Evolutionary conservation across 163 green algal species (phyloP), one percentile per base, ranked within the genome.

Genomic region (Scenedesmus sp.): DNA sequence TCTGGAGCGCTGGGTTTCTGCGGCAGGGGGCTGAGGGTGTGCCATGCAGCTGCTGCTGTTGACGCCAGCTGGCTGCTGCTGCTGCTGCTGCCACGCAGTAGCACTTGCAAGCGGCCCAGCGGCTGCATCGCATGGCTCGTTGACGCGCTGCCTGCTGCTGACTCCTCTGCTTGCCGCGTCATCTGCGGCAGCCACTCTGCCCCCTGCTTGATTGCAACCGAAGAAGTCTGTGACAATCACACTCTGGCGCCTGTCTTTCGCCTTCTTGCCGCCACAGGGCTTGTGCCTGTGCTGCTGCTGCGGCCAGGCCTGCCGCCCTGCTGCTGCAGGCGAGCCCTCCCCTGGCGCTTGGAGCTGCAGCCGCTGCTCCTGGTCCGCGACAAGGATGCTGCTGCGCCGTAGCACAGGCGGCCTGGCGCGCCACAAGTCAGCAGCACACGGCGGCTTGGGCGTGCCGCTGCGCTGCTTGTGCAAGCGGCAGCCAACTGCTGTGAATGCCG

Each of bases 61-160:
- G 15, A n/a, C n/a, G 65, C 65, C 65, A 40, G 65, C 65, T 18
- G 30, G 79, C 43, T 83, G 76, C 76, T 51, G 42, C 40, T 83
- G 76, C 76, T 84, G 79, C 43, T 85, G 79, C 24, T 26, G 43
- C 79, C 44, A 20, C 43, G 26, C 43, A 18, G 79, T 56, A n/a
- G 22, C 30, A 37, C 65, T 30, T 10, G 15, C 65, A 76, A 76
- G 65, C 6, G 30, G 65, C 30, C 65, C 30, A 4, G 40, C 20
- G 26, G 26, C 65, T 76, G 65, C 65, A 76, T 85, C 79, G 43
- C 24, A 7, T 15, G 22, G 20, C 15, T 56, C 79, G 12, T 43
- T 68, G 43, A 1, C 42, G 22, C 43, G 79, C 65, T 76, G 65
- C 79, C 43, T 59, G 79, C 79, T 85, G 37, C 79, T 85, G 79